A percentile compares a stretch with the other conserved stretches of the same genome.
phyloP scores from a whole-genome alignment of 1,139 yeast genomes.

The Yamadazyma taylorii region DNA sequence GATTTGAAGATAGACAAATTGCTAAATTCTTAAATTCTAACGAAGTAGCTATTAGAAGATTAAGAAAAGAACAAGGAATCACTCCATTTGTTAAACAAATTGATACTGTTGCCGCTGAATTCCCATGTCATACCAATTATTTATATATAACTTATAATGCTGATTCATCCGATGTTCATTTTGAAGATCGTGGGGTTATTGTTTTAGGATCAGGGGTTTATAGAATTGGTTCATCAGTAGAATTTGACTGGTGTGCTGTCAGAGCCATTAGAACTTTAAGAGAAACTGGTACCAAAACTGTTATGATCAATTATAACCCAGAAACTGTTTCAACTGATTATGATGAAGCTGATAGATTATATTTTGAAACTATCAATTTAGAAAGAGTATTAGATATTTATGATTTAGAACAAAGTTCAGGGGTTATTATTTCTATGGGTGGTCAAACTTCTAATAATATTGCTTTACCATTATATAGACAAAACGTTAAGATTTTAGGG shows the following conservation, averaged over 20 bases:
- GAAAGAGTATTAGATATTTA: conserved; percentile 96
- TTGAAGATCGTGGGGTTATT: conserved; percentile 85
- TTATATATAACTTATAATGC: conserved; percentile 95
- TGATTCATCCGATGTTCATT: conserved; percentile 78
- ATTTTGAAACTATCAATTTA: conserved; percentile 92
- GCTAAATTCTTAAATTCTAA: conserved; percentile 88
- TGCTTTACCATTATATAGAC: conserved; percentile 91
- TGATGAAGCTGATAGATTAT: conserved; percentile 96
- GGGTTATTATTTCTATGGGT: conserved; percentile 98
- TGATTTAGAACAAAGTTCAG: conserved; percentile 86
- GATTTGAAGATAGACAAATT: conserved; percentile 95
- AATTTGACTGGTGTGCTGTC: conserved; percentile 96
- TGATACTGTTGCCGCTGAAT: conserved; percentile 98
- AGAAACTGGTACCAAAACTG: conserved; percentile 82
- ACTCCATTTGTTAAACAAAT: conserved; percentile 95
- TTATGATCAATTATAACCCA: conserved; percentile 97
- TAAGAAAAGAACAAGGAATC: conserved; percentile 86
- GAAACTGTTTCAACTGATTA: conserved; percentile 98
- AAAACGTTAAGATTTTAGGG: conserved; percentile 93
- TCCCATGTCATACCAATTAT: conserved; percentile 96
- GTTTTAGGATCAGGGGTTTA: conserved; percentile 93
- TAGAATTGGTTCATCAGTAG: conserved; percentile 93
- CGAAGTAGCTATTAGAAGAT: conserved; percentile 89
- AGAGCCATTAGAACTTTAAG: conserved; percentile 94
- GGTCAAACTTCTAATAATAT: conserved; percentile 98